Percentiles rank a stretch among this genome's conserved stretches.
Evolutionary conservation across 306 rosid genomes (phyloP).

Genomic region (Quillaja saponaria): DNA sequence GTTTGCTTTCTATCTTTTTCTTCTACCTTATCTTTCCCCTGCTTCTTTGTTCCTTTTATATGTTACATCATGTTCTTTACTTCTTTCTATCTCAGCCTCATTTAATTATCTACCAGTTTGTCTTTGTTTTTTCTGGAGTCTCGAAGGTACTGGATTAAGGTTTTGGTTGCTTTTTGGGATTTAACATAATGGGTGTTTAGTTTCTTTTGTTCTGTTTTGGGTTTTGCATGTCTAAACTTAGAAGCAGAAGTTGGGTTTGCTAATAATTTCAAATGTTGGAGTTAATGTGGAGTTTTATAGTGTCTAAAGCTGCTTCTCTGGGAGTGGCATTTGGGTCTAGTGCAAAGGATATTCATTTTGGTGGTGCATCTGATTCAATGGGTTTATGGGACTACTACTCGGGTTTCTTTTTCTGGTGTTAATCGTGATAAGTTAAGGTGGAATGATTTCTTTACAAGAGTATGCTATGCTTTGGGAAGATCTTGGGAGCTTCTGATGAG

Average conservation of each 20-base stretch:
- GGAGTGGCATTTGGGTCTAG: slow-evolving; percentile 27
- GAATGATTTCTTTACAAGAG: slow-evolving; percentile 34
- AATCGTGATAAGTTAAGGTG: slow-evolving; percentile 32
- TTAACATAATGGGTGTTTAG: slow-evolving; percentile 38
- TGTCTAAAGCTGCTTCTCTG: slow-evolving; percentile 27
- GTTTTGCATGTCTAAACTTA: slow-evolving; percentile 32
- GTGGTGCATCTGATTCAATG: slow-evolving; percentile 26
- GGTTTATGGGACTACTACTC: slow-evolving; percentile 24
- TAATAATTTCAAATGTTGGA: slow-evolving; percentile 23
- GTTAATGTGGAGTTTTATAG: slow-evolving; percentile 30
- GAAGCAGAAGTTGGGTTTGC: slow-evolving; percentile 26
- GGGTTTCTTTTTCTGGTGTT: slow-evolving; percentile 29
- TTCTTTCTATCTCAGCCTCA: slow-evolving; percentile 37
- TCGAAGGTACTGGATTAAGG: slow-evolving; percentile 10
- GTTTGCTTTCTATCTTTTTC: slow-evolving; percentile 39
- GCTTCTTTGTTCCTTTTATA: slow-evolving; percentile 19
- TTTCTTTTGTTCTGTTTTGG: slow-evolving; percentile 31
- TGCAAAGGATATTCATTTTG: slow-evolving; percentile 31
- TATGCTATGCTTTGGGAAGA: too few species aligned
- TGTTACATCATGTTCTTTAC: slow-evolving; percentile 38
- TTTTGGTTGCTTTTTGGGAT: slow-evolving; percentile 38
- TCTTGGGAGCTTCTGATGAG: too few species aligned
- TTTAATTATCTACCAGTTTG: slow-evolving; percentile 30
- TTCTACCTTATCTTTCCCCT: neutral
- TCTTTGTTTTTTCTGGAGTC: slow-evolving; percentile 22